phyloP scores from a whole-genome alignment of 164 flowering plant species.

The Santalum album region DNA sequence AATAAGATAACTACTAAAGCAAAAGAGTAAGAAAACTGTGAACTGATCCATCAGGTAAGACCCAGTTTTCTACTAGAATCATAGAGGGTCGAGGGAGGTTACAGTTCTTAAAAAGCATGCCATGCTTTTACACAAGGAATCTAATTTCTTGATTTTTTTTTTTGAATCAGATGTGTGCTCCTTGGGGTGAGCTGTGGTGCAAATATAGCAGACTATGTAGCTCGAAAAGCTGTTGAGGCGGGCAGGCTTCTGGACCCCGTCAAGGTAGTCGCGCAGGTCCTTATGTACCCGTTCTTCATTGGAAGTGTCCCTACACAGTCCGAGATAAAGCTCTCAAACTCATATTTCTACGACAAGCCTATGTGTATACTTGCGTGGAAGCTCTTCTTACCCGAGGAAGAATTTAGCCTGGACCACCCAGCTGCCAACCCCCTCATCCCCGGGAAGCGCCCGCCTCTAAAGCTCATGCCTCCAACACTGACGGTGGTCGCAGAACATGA shows the following conservation, averaged over 20 bases:
- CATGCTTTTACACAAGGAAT: background rate
- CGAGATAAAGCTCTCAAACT: constrained; percentile 60
- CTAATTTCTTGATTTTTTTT: background rate
- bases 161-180: constrained; percentile 56
- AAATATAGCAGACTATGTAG: constrained; percentile 64
- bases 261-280: constrained; percentile 68
- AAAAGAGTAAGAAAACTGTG: too few species aligned
- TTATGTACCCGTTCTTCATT: constrained; percentile 68
- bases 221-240: constrained; percentile 54
- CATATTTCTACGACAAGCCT: constrained; percentile 69
- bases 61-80: too few species aligned
- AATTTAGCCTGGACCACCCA: constrained; percentile 56
- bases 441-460: constrained; percentile 46
- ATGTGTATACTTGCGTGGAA: constrained; percentile 69
- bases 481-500: constrained; percentile 73
- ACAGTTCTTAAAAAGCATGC: too few species aligned
- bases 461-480: constrained; percentile 65
- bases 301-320: constrained; percentile 66
- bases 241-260: constrained; percentile 61
- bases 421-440: constrained; percentile 65
- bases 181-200: constrained; percentile 83
- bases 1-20: too few species aligned
- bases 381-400: constrained; percentile 56
- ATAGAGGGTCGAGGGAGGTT: too few species aligned
- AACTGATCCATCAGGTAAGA: too few species aligned